phyloP scores from a whole-genome alignment of 352 stramenopile species.

The Pythium dissimile region DNA sequence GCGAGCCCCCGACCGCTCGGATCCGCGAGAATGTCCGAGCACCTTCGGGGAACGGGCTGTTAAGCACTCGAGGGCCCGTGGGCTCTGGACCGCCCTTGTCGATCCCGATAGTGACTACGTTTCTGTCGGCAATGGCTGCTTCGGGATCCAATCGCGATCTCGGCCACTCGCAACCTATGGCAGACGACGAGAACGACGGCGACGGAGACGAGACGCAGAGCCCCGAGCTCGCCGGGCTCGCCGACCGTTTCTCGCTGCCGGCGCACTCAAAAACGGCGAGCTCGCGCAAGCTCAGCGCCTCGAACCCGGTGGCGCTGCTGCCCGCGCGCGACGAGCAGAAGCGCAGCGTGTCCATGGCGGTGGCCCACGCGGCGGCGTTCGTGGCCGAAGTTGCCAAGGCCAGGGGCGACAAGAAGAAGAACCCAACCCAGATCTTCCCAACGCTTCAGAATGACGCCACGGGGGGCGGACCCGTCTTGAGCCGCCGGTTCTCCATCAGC shows the following conservation, averaged over 20 bases:
- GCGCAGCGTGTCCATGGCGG: not conserved
- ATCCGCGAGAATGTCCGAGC: constrained; percentile 8
- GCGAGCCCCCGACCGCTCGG: not conserved
- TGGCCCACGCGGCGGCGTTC: constrained; percentile 11
- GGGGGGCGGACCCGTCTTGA: constrained; percentile 19
- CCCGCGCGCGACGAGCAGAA: not conserved
- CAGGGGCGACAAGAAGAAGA: not conserved
- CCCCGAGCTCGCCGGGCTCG: not conserved
- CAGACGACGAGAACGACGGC: not conserved
- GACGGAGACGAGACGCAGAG: not conserved
- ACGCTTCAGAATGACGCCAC: not conserved
- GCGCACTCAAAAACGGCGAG: not conserved
- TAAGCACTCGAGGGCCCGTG: not conserved
- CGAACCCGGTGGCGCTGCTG: constrained; percentile 11
- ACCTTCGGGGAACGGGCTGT: constrained; percentile 2
- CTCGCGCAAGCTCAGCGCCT: constrained; percentile 9
- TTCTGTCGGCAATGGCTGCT: not conserved
- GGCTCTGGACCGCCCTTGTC: not conserved
- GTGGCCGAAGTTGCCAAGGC: not conserved
- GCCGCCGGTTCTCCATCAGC: constrained; percentile 41
- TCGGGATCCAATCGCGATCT: not conserved
- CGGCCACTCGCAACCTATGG: too few species aligned
- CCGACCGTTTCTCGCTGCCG: not conserved
- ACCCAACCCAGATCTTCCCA: not conserved
- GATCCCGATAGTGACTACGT: not conserved